These are phyloP conservation scores for Lichtheimia hyalospora DNA, from an alignment of 371 early-diverging fungal genomes.

Conservation along the genomic window DNA sequence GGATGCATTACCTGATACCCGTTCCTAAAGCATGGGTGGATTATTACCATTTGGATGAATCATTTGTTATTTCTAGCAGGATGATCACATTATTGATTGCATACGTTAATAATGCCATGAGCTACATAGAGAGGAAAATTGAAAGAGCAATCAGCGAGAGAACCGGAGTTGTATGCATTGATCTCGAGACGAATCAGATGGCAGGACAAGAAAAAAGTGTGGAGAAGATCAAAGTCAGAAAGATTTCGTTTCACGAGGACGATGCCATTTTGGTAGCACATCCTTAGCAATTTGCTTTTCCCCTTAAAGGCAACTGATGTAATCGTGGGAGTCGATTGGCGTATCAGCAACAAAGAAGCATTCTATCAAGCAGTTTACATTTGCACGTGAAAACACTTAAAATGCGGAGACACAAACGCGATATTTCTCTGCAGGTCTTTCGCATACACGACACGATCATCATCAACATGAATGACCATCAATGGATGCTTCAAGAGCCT, in stretches of 20 bases:
- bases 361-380: background rate
- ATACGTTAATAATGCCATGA: too few relatives aligned
- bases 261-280: constrained; percentile 6
- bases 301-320: constrained; percentile 4
- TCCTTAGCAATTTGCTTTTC: constrained; percentile 8
- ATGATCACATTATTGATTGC: too few relatives aligned
- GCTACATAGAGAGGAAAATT: too few relatives aligned
- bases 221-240: constrained; percentile 1
- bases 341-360: constrained; percentile 1
- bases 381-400: background rate
- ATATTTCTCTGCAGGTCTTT: constrained; percentile 6
- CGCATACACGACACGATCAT: constrained; percentile 6
- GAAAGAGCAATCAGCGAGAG: too few relatives aligned
- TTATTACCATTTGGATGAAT: too few relatives aligned
- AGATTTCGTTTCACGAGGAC: constrained; percentile 8
- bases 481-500: constrained; percentile 32
- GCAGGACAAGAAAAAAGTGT: background rate
- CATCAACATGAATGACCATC: constrained; percentile 19
- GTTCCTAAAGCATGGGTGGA: too few relatives aligned
- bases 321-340: constrained; percentile 4
- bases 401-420: background rate
- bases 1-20: too few relatives aligned
- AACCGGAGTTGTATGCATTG: background rate
- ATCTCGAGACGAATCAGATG: constrained; percentile 1
- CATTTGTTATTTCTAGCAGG: too few relatives aligned